Evolutionary conservation across 306 rosid genomes (phyloP).

Genomic region (Gynostemma pentaphyllum): DNA sequence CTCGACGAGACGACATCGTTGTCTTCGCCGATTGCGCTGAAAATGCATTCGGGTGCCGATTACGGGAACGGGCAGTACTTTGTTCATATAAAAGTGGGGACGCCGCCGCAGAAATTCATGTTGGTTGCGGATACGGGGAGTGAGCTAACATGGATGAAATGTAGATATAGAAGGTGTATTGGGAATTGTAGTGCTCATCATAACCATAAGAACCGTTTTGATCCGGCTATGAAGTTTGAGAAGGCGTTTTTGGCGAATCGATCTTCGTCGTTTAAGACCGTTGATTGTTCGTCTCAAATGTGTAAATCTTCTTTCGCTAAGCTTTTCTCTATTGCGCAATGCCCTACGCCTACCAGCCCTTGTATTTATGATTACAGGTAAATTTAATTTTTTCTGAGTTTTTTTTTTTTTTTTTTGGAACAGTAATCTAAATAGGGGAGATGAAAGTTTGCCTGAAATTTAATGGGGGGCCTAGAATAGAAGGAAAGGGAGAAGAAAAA

Average conservation of each 20-base stretch:
- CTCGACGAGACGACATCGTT: too few relatives aligned
- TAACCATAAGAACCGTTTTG: neutral
- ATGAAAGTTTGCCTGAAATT: too few relatives aligned
- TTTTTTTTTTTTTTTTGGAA: too few relatives aligned
- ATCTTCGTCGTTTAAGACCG: conserved; percentile 29
- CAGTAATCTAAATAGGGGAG: too few relatives aligned
- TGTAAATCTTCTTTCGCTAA: conserved; percentile 31
- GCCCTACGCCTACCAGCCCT: conserved; percentile 39
- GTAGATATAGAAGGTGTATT: conserved; percentile 13
- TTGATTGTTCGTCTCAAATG: conserved; percentile 31
- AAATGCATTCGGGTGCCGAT: conserved; percentile 41
- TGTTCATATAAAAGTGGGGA: conserved; percentile 45
- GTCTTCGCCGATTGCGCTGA: conserved; percentile 19
- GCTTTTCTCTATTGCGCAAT: conserved; percentile 28
- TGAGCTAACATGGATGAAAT: conserved; percentile 68
- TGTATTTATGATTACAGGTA: conserved; percentile 67
- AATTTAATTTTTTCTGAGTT: neutral
- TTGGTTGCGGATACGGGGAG: conserved; percentile 65
- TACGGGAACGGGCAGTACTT: conserved; percentile 47
- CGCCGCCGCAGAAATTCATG: conserved; percentile 44
- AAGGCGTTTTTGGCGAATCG: conserved; percentile 25
- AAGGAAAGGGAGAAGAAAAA: too few relatives aligned
- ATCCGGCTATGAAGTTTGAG: neutral
- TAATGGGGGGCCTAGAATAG: too few relatives aligned
- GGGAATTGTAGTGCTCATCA: neutral